These are phyloP conservation scores for Colletotrichum sp. DNA, from an alignment of 2,329 filamentous ascomycete genomes.

Conservation along the genomic window DNA sequence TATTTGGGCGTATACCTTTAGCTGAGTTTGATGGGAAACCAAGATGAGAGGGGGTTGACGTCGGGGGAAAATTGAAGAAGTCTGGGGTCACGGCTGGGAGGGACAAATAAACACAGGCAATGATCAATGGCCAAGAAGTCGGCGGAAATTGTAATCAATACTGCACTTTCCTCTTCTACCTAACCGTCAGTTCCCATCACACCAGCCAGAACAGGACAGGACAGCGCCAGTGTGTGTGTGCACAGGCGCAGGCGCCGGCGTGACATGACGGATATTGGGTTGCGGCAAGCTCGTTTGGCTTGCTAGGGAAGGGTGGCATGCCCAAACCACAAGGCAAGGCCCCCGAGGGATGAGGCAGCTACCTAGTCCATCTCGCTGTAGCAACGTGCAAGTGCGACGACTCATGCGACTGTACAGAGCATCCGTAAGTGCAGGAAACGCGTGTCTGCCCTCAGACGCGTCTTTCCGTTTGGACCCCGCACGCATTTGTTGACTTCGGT, in stretches of 20 bases:
- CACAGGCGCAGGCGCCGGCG: background rate
- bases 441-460: slow-evolving; percentile 8
- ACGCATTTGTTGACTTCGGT: slow-evolving; percentile 17
- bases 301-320: background rate
- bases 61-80: background rate
- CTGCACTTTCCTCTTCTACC: slow-evolving; percentile 5
- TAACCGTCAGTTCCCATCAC: slow-evolving; percentile 7
- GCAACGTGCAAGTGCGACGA: background rate
- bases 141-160: slow-evolving; percentile 14
- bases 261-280: background rate
- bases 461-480: slow-evolving; percentile 13
- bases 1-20: background rate
- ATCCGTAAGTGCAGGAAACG: background rate
- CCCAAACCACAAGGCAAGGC: background rate
- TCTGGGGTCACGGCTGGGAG: background rate
- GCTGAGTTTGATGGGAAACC: background rate
- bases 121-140: background rate
- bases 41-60: background rate
- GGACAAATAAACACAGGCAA: background rate
- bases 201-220: background rate
- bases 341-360: background rate
- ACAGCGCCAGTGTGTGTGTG: background rate
- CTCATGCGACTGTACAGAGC: background rate
- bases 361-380: slow-evolving; percentile 1
- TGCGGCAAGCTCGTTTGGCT: slow-evolving; percentile 3